phyloP scores from a whole-genome alignment of 352 stramenopile species.

The Hyphochytrium catenoides region DNA sequence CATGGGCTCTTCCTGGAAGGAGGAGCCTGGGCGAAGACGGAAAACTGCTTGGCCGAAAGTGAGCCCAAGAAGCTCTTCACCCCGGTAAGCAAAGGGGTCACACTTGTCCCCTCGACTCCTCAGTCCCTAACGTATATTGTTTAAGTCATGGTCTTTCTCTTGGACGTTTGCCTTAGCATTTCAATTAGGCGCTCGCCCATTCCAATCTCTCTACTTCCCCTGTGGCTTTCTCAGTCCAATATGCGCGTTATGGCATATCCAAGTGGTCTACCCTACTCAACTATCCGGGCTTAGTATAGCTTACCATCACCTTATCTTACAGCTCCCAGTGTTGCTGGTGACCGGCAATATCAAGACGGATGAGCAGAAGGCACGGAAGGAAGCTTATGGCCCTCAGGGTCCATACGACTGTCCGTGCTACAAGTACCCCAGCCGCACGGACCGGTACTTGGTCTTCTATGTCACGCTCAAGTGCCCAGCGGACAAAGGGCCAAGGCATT shows the following conservation, averaged over 20 bases:
- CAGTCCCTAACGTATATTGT: no score
- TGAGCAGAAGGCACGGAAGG: slow-evolving; percentile 71
- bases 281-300: no score
- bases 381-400: slow-evolving; percentile 68
- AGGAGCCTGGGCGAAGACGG: slow-evolving; percentile 77
- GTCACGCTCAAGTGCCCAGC: slow-evolving; percentile 68
- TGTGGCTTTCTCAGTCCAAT: no score
- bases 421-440: slow-evolving; percentile 83
- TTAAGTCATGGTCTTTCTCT: no score
- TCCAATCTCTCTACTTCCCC: no score
- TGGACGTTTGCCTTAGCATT: no score
- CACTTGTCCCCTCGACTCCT: no score
- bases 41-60: slow-evolving; percentile 78
- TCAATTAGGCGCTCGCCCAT: no score
- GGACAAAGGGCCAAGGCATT: slow-evolving; percentile 73
- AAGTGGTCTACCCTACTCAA: no score
- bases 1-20: slow-evolving; percentile 93
- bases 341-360: slow-evolving; percentile 81
- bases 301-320: no score
- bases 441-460: slow-evolving; percentile 91
- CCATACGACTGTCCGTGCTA: slow-evolving; percentile 89
- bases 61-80: slow-evolving; percentile 92
- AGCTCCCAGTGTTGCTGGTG: slow-evolving; percentile 82
- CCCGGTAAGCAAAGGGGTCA: no score
- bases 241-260: no score